Base-by-base conservation (phyloP, 2,329 filamentous ascomycete genomes). In the Cytospora piceae region DNA sequence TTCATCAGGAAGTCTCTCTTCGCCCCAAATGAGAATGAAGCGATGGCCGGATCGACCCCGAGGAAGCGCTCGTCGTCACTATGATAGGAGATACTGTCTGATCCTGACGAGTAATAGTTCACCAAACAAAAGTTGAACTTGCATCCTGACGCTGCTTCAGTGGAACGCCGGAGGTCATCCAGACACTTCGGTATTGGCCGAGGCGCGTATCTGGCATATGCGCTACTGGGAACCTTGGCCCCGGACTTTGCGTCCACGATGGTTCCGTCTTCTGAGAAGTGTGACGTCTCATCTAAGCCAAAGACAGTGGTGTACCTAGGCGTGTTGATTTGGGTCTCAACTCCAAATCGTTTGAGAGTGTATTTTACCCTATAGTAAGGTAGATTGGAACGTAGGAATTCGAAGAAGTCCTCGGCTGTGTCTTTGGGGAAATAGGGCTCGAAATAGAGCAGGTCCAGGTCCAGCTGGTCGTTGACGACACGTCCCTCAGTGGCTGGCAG, bases 41-140 rank as follows among this genome's bases (percentile, higher is more conserved):
- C 91, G 62, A 94, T 94, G 11, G 87, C 85, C 0, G 91, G 91
- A 22, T 89, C 78, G 0, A 77, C 69, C 0, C 91, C 91, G 0
- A 94, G 82, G 70, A 94, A 95, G 7, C 85, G 81, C 79, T 94
- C 92, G 72, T 94, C 91, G 70, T 94, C 92, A 58, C 88, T 91
- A 75, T 94, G 91, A 72, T 90, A 94, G 14, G 88, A 85, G 58
- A 94, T 94, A 70, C 89, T 92, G 74, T 94, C 91, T 7, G 86
- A 80, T 0, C 91, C 91, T 4, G 85, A 85, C n/a, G 89, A 88
- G 73, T 94, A 94, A 78, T 94, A 94, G 73, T 94, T 94, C 5
- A 94, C 90, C 1, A 94, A 82, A 67, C 88, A 91, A 74, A 94
- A 92, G 73, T 94, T 94, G 77, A 90, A 94, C 0, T 73, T 82